Conservation (phyloP, 2,329 filamentous ascomycete genomes). For the Colletotrichum eremochloae region DNA sequence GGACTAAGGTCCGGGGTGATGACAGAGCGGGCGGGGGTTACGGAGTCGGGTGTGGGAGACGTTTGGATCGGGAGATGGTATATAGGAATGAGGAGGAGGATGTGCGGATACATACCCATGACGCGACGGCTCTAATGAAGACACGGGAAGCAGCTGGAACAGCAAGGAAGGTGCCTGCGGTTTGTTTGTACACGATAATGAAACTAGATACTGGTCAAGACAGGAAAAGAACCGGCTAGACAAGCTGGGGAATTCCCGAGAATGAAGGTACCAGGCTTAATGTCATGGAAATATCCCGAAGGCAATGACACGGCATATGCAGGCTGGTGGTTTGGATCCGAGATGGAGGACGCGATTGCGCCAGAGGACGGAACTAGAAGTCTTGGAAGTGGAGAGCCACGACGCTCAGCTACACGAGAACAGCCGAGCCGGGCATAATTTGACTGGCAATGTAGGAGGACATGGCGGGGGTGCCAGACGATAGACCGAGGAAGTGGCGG, state of each 20-base stretch:
- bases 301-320: slow-evolving; percentile 31
- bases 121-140: slow-evolving; percentile 29
- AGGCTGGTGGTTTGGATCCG: slow-evolving; percentile 34
- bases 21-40: not conserved
- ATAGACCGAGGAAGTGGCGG: slow-evolving; percentile 34
- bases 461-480: slow-evolving; percentile 1
- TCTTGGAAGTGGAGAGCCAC: slow-evolving; percentile 33
- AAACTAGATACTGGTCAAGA: slow-evolving; percentile 12
- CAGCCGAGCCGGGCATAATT: slow-evolving; percentile 26
- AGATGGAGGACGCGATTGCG: slow-evolving; percentile 17
- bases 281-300: not conserved
- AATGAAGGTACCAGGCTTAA: not conserved
- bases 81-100: slow-evolving; percentile 6
- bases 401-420: slow-evolving; percentile 32
- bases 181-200: slow-evolving; percentile 4
- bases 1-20: slow-evolving; percentile 36
- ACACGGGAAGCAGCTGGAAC: not conserved
- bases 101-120: slow-evolving; percentile 27
- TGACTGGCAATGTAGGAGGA: slow-evolving; percentile 28
- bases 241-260: slow-evolving; percentile 1
- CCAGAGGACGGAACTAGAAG: slow-evolving; percentile 9
- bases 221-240: slow-evolving; percentile 3
- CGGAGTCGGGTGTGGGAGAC: not conserved
- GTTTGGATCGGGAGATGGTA: not conserved
- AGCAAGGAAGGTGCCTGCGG: not conserved